Conservation (phyloP, 208 protist genomes). For the Acanthamoeba pearcei region DNA sequence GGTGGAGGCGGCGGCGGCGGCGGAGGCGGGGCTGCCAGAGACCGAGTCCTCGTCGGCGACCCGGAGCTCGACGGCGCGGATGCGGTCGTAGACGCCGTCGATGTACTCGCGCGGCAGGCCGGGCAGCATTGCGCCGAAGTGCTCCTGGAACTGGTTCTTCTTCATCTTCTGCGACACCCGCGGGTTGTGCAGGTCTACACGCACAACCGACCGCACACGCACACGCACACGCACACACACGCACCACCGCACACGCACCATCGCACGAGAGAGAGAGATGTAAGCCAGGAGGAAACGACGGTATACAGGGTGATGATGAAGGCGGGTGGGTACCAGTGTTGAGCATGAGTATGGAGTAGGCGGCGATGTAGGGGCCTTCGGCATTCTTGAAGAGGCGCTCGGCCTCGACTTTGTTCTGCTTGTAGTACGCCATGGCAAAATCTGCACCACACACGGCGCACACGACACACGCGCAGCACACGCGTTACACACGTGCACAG, state of each 20-base stretch:
- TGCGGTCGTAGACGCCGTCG: slow-evolving; percentile 1
- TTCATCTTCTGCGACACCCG: slow-evolving; percentile 18
- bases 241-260: no score
- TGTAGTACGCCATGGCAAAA: slow-evolving; percentile 7
- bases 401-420: slow-evolving; percentile 17
- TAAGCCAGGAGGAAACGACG: not conserved
- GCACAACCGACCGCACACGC: not conserved
- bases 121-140: slow-evolving; percentile 28
- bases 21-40: not conserved
- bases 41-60: slow-evolving; percentile 10
- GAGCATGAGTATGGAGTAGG: slow-evolving; percentile 50
- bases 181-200: slow-evolving; percentile 18
- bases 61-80: not conserved
- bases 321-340: not conserved
- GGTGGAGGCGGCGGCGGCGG: no score
- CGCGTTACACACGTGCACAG: no score
- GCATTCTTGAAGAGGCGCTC: not conserved
- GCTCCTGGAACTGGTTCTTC: slow-evolving; percentile 24
- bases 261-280: not conserved
- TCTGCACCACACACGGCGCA: not conserved
- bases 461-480: no score
- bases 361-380: slow-evolving; percentile 32
- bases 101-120: slow-evolving; percentile 2
- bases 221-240: no score
- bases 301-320: not conserved